Evolutionary conservation across 805 yeast species (phyloP), one percentile per base, ranked within the genome.

Genomic region (Candida xiaguanensis): DNA sequence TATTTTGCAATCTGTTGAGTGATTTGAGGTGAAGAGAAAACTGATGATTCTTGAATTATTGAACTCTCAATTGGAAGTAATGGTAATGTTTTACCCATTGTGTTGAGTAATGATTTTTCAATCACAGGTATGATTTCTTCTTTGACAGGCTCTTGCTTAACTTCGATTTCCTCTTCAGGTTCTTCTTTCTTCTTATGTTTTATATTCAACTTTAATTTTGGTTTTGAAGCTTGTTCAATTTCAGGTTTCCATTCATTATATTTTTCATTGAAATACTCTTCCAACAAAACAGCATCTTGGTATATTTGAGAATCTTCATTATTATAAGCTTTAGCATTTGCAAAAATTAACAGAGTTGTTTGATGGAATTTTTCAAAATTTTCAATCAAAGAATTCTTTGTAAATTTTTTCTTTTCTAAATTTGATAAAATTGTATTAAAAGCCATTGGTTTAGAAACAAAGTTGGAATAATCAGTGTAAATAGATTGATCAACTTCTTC

Each of bases 401-500:
- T 41, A 8, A 65, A 76, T 22, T 74, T 70, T 17, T 78, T 77
- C 13, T 59, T 60, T 13, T 74, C 74, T 31, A 89, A 53, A 35
- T 74, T 74, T 15, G 63, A 62, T 44, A 72, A 63, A 8, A 91
- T 75, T 23, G 76, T 69, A 37, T 70, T 72, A 50, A 91, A 74
- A 1, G 95, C 77, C 58, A 87, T 84, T 11, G 96, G 95, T 39
- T 74, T 67, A 46, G 77, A 73, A 31, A 91, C 80, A 5, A 85
- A 65, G 46, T 77, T 73, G 61, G 82, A 82, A 63, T 90, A 90
- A 51, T 85, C 95, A 1, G 96, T 95, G 50, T 84, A 82, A 42
- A 75, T 77, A 11, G 75, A 75, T 23, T 73, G 74, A 51, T 80
- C 79, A 2, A 91, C 93, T 40, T 80, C 82, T 23, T 80, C 85